A percentile compares a stretch with the other conserved stretches of the same genome.
These are phyloP conservation scores for Yamadazyma phyllophila DNA, from an alignment of 805 yeast genomes.

Conservation along the genomic window DNA sequence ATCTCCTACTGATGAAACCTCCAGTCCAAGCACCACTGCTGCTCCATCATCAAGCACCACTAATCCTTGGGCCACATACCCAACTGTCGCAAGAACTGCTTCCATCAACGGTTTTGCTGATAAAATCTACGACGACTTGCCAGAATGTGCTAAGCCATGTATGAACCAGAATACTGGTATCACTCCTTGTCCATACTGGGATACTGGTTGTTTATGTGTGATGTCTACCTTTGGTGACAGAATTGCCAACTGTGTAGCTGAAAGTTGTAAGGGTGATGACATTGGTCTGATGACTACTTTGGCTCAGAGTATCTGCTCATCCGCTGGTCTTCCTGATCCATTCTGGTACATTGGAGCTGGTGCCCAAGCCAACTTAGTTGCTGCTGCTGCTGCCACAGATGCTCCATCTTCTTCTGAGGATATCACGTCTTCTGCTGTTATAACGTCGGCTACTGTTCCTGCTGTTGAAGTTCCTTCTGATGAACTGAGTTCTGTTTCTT, in stretches of 20 bases:
- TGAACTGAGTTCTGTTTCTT: conserved; percentile 14
- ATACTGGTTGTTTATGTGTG: conserved; percentile 46
- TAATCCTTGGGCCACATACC: conserved; percentile 39
- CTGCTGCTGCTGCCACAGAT: conserved; percentile 23
- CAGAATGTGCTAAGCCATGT: conserved; percentile 43
- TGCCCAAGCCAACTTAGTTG: conserved; percentile 21
- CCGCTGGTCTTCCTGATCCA: conserved; percentile 27
- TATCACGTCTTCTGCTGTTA: conserved; percentile 1
- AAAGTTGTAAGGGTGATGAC: conserved; percentile 33
- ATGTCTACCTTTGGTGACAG: conserved; percentile 29
- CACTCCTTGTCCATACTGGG: conserved; percentile 47
- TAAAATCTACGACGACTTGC: conserved; percentile 34
- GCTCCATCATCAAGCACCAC: not conserved
- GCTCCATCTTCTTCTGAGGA: conserved; percentile 5
- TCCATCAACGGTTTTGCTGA: conserved; percentile 50
- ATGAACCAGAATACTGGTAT: conserved; percentile 32
- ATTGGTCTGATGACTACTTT: conserved; percentile 26
- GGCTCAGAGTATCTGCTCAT: conserved; percentile 33
- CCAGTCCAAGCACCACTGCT: not conserved
- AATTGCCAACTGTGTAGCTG: conserved; percentile 37
- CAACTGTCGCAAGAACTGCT: conserved; percentile 45
- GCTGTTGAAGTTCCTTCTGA: conserved; percentile 3
- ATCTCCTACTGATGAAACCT: not conserved
- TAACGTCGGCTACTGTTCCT: not conserved
- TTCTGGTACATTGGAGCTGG: conserved; percentile 40